Conservation (phyloP, 495 filamentous ascomycete genomes). For the Penicillium lagena region DNA sequence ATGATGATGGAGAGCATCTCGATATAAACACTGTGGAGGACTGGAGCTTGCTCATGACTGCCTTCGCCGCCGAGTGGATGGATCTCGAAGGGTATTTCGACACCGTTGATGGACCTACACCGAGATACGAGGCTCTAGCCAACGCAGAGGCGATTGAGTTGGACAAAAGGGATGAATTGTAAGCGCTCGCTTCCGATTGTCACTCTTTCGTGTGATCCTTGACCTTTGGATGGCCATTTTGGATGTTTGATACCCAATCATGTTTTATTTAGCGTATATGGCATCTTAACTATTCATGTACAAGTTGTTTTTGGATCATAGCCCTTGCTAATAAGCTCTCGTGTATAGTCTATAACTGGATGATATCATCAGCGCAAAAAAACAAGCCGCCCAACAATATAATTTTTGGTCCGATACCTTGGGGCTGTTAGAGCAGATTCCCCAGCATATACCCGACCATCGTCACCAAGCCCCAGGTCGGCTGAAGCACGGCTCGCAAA, state of each 20-base stretch:
- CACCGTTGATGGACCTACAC: background rate
- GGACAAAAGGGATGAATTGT: slow-evolving; percentile 39
- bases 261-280: background rate
- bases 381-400: no score
- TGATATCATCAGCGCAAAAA: background rate
- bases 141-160: slow-evolving; percentile 12
- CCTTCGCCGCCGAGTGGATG: slow-evolving; percentile 91
- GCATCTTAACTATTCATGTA: background rate
- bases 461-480: slow-evolving; percentile 42
- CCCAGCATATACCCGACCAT: slow-evolving; percentile 45
- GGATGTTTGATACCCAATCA: slow-evolving; percentile 10
- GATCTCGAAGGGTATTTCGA: slow-evolving; percentile 62
- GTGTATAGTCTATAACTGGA: slow-evolving; percentile 10
- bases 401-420: no score
- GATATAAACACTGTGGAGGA: slow-evolving; percentile 80
- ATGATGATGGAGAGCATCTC: slow-evolving; percentile 82
- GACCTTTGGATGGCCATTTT: background rate
- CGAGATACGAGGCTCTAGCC: slow-evolving; percentile 5
- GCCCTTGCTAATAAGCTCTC: slow-evolving; percentile 1
- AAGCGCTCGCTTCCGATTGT: slow-evolving; percentile 25
- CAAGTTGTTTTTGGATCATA: background rate
- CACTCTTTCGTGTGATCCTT: background rate
- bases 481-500: slow-evolving; percentile 41
- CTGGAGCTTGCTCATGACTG: slow-evolving; percentile 75
- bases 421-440: slow-evolving; percentile 17